phyloP scores from a whole-genome alignment of 768 basidiomycete species.

The Lactarius vividus region DNA sequence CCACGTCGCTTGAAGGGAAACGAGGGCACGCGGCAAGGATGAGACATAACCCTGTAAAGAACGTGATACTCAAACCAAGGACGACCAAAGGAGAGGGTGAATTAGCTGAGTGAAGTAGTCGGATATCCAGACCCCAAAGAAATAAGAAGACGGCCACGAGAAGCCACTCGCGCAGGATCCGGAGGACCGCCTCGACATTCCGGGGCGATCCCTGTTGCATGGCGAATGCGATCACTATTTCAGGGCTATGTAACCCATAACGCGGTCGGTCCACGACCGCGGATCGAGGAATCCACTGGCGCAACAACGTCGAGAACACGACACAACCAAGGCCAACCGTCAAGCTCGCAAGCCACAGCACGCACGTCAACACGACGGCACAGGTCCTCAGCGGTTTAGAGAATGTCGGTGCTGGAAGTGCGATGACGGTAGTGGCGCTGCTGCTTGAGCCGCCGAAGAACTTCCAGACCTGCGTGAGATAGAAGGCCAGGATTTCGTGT shows the following conservation, averaged over 20 bases:
- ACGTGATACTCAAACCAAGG: background rate
- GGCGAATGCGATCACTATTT: background rate
- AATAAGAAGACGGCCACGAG: slow-evolving; percentile 8
- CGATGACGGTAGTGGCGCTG: background rate
- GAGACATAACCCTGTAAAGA: slow-evolving; percentile 10
- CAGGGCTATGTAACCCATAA: background rate
- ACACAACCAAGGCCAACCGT: slow-evolving; percentile 6
- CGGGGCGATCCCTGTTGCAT: background rate
- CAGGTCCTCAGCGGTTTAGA: background rate
- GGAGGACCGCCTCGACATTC: background rate
- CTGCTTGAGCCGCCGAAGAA: background rate
- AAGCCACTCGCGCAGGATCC: background rate
- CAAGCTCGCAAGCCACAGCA: slow-evolving; percentile 13
- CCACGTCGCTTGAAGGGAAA: background rate
- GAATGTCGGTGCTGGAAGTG: background rate
- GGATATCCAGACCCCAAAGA: slow-evolving; percentile 7
- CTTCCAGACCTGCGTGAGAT: background rate
- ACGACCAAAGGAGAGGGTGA: background rate
- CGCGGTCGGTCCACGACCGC: background rate
- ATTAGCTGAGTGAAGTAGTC: background rate
- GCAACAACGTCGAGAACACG: background rate
- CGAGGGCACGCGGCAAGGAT: background rate
- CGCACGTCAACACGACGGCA: background rate
- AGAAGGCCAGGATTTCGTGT: background rate
- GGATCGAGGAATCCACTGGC: background rate